Conservation (phyloP, 352 stramenopile genomes). For the Phytophthora multivora region DNA sequence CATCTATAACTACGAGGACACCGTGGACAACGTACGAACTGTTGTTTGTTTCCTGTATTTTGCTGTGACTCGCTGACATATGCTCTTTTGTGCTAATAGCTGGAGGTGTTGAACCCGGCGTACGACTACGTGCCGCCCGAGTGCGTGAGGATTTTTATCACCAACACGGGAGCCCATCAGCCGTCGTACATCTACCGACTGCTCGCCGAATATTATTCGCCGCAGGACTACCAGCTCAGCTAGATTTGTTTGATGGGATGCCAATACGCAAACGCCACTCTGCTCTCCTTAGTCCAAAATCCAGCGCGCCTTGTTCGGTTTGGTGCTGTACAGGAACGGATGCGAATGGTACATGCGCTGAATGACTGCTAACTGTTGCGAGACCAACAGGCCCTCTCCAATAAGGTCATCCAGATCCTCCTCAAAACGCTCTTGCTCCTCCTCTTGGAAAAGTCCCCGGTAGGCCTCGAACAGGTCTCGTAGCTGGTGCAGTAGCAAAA, state of each 20-base stretch:
- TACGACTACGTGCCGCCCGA: slow-evolving; percentile 98
- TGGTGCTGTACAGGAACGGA: slow-evolving; percentile 74
- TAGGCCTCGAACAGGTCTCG: slow-evolving; percentile 78
- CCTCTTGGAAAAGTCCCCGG: slow-evolving; percentile 69
- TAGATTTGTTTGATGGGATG: slow-evolving; percentile 42
- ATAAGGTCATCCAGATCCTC: slow-evolving; percentile 85
- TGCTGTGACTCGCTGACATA: slow-evolving; percentile 16
- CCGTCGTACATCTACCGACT: slow-evolving; percentile 98
- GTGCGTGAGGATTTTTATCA: slow-evolving; percentile 97
- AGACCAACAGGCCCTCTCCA: slow-evolving; percentile 71
- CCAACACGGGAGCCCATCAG: slow-evolving; percentile 98
- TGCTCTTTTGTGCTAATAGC: slow-evolving; percentile 34
- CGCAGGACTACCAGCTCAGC: slow-evolving; percentile 93
- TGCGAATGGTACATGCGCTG: slow-evolving; percentile 89
- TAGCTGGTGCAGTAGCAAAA: slow-evolving; percentile 80
- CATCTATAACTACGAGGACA: slow-evolving; percentile 92
- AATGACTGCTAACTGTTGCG: slow-evolving; percentile 85
- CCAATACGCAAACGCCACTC: slow-evolving; percentile 21
- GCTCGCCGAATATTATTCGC: slow-evolving; percentile 98
- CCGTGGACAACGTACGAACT: slow-evolving; percentile 79
- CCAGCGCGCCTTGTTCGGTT: slow-evolving; percentile 49
- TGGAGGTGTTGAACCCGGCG: slow-evolving; percentile 96
- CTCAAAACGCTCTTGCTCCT: slow-evolving; percentile 83
- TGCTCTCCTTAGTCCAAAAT: slow-evolving; percentile 48
- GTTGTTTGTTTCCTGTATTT: not conserved